Percentiles rank a stretch among this genome's conserved stretches.
Evolutionary conservation across 176 grass and related monocot genomes (phyloP).

Genomic region (Carex cristatella): DNA sequence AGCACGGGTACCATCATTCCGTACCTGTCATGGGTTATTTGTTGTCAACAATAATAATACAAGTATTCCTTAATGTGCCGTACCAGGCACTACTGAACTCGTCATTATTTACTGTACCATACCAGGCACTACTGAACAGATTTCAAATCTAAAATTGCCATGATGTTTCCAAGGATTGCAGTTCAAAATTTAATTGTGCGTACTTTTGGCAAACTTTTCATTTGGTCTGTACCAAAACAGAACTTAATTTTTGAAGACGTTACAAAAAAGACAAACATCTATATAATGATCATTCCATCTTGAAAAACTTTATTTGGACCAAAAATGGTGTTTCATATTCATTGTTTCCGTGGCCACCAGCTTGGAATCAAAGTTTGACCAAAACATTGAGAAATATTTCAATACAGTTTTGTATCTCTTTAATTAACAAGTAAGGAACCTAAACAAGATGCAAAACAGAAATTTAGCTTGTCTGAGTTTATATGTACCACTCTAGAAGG

Average conservation of each 20-base stretch:
- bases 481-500: constrained; percentile 38
- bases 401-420: background rate
- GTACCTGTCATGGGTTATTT: constrained; percentile 12
- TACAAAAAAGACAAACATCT: background rate
- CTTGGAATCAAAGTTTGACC: too few species aligned
- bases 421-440: background rate
- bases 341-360: background rate
- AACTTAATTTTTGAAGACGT: background rate
- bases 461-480: background rate
- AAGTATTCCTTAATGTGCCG: background rate
- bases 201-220: background rate
- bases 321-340: background rate
- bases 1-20: constrained; percentile 56
- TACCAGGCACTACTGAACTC: background rate
- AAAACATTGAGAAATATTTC: background rate
- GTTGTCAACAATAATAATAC: background rate
- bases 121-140: background rate
- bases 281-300: background rate
- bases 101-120: background rate
- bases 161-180: background rate
- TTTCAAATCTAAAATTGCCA: background rate
- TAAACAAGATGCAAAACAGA: background rate
- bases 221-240: background rate
- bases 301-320: background rate
- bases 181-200: background rate